Percentiles rank a stretch among this genome's conserved stretches.
Conservation (phyloP, 306 rosid genomes). For the Casuarina cunninghamiana region DNA sequence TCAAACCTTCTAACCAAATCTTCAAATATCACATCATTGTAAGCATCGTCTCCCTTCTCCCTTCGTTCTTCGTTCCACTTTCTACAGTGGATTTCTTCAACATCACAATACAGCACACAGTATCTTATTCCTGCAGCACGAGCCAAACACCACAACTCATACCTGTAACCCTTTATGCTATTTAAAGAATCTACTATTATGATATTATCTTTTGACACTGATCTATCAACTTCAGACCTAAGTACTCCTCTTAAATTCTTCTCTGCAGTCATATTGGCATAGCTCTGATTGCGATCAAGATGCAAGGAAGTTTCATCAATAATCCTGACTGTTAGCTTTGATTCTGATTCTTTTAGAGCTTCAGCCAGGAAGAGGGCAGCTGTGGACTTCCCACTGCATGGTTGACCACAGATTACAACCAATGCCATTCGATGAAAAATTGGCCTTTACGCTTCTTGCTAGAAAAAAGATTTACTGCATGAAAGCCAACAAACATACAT, state of each 20-base stretch:
- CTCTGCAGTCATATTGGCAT: slow-evolving; percentile 84
- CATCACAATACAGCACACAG: slow-evolving; percentile 77
- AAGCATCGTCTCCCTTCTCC: slow-evolving; percentile 59
- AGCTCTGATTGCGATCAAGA: slow-evolving; percentile 79
- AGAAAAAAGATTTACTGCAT: not conserved
- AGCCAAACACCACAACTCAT: slow-evolving; percentile 96
- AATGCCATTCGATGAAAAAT: slow-evolving; percentile 58
- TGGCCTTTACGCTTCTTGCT: not conserved
- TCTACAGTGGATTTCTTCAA: slow-evolving; percentile 64
- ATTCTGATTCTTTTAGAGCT: slow-evolving; percentile 35
- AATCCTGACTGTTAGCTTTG: slow-evolving; percentile 50
- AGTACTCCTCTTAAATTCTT: slow-evolving; percentile 90
- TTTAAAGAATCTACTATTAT: slow-evolving; percentile 85
- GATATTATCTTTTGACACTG: slow-evolving; percentile 66
- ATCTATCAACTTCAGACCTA: slow-evolving; percentile 89
- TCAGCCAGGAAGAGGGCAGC: slow-evolving; percentile 6
- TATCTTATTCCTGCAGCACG: slow-evolving; percentile 83
- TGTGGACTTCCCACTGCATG: slow-evolving; percentile 58
- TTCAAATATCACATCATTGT: slow-evolving; percentile 68
- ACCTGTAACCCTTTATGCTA: slow-evolving; percentile 88
- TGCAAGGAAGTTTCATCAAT: slow-evolving; percentile 77
- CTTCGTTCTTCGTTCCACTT: slow-evolving; percentile 81
- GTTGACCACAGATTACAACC: slow-evolving; percentile 94
- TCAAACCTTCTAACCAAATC: slow-evolving; percentile 86
- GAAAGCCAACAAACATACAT: not conserved